phyloP scores from a whole-genome alignment of 768 basidiomycete genomes.

The Lactarius evosmus region DNA sequence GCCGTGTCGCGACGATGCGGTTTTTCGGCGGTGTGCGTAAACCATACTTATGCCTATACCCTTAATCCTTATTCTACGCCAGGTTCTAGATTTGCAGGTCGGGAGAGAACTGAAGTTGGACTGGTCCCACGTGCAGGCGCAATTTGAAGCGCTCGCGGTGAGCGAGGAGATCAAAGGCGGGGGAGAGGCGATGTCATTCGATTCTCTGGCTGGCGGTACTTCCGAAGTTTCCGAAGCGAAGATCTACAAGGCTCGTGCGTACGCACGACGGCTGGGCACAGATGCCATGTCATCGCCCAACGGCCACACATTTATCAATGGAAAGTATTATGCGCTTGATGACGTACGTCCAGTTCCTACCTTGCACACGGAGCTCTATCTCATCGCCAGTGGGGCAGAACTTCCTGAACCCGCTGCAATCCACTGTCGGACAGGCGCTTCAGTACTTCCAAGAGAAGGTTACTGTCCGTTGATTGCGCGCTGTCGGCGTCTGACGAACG shows the following conservation, averaged over 20 bases:
- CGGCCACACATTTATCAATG: constrained; percentile 48
- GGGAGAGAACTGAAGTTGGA: constrained; percentile 5
- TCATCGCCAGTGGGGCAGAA: constrained; percentile 42
- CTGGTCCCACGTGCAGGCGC: constrained; percentile 7
- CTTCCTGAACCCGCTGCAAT: constrained; percentile 62
- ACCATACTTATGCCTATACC: background rate
- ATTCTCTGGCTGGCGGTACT: constrained; percentile 4
- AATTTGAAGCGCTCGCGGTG: constrained; percentile 11
- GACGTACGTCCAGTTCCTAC: constrained; percentile 14
- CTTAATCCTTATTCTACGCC: background rate
- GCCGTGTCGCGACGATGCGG: constrained; percentile 4
- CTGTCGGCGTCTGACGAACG: constrained; percentile 5
- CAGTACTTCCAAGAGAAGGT: constrained; percentile 72
- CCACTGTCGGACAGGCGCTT: constrained; percentile 54
- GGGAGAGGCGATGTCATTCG: constrained; percentile 5
- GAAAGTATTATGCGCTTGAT: constrained; percentile 33
- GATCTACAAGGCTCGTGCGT: constrained; percentile 33
- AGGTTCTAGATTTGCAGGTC: constrained; percentile 4
- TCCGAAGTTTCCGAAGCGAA: constrained; percentile 12
- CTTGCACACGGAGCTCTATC: background rate
- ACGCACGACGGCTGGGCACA: constrained; percentile 37
- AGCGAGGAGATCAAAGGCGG: constrained; percentile 8
- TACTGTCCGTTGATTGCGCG: background rate
- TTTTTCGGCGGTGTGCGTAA: constrained; percentile 11
- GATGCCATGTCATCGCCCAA: constrained; percentile 25